phyloP scores from a whole-genome alignment of 2,329 filamentous ascomycete species.

The Calonectria henricotiae region DNA sequence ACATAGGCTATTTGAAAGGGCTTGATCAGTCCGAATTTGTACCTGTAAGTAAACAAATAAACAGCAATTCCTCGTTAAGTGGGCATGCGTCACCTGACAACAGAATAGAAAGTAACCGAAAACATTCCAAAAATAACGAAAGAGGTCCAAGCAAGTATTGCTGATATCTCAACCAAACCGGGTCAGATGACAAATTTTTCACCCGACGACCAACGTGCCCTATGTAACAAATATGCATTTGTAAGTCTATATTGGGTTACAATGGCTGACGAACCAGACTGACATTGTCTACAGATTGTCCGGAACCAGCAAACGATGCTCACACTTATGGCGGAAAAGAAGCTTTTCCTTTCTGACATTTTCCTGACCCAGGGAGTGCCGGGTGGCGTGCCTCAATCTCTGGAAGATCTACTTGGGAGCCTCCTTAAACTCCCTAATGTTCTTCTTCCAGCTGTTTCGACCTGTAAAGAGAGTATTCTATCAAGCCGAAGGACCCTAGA shows the following conservation, averaged over 20 bases:
- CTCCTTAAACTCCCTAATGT: not conserved
- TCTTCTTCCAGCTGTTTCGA: not conserved
- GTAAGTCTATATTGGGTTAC: not conserved
- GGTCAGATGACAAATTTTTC: not conserved
- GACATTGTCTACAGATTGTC: not conserved
- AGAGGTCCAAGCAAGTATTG: not conserved
- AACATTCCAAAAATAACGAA: conserved; percentile 10
- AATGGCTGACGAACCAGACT: not conserved
- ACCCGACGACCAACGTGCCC: not conserved
- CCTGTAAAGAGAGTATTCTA: not conserved
- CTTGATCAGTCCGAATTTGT: not conserved
- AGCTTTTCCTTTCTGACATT: not conserved
- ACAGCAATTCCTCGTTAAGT: too few relatives aligned
- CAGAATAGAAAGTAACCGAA: not conserved
- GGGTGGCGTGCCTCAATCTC: not conserved
- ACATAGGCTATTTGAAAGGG: not conserved
- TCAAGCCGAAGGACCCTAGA: not conserved
- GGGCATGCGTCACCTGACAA: not conserved
- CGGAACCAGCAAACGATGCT: not conserved
- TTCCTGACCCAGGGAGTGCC: not conserved
- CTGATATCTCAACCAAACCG: not conserved
- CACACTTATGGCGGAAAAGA: not conserved
- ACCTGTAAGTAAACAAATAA: not conserved
- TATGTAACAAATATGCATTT: not conserved
- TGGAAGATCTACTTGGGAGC: not conserved